Evolutionary conservation across 495 filamentous ascomycete genomes (phyloP).

Genomic region (Penicillium daleae): DNA sequence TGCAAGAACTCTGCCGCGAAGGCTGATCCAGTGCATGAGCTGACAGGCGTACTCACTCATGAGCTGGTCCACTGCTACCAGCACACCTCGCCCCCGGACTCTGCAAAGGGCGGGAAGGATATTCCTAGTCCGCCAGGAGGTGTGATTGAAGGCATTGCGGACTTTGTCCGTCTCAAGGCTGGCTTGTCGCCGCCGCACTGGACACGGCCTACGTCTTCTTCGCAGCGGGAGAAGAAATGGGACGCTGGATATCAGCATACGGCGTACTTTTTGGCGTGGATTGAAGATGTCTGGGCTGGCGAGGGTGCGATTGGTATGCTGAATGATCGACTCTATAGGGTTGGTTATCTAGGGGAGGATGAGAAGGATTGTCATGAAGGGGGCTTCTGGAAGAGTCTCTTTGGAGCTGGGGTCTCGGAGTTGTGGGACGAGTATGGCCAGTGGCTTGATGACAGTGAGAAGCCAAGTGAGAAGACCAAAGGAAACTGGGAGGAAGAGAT

Average conservation of each 20-base stretch:
- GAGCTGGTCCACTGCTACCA: constrained; percentile 98
- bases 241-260: constrained; percentile 93
- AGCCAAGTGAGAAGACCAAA: constrained; percentile 1
- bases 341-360: constrained; percentile 44
- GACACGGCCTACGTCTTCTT: constrained; percentile 59
- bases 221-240: constrained; percentile 62
- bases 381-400: constrained; percentile 71
- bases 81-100: constrained; percentile 65
- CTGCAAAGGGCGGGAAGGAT: constrained; percentile 19
- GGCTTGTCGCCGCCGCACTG: constrained; percentile 83
- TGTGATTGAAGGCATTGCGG: constrained; percentile 89
- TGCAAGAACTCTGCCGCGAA: constrained; percentile 32
- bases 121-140: constrained; percentile 63
- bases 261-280: constrained; percentile 81
- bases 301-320: constrained; percentile 69
- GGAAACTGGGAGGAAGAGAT: constrained; percentile 41
- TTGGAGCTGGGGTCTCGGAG: constrained; percentile 64
- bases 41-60: constrained; percentile 83
- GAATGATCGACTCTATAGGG: constrained; percentile 69
- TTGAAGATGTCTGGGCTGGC: constrained; percentile 71
- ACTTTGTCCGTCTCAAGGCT: constrained; percentile 84
- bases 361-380: constrained; percentile 52
- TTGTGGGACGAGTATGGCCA: constrained; percentile 75
- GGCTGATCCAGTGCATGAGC: constrained; percentile 58
- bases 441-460: constrained; percentile 36